These are phyloP conservation scores for Euphorbia peplus DNA, from an alignment of 345 rosid genomes.

Conservation along the genomic window DNA sequence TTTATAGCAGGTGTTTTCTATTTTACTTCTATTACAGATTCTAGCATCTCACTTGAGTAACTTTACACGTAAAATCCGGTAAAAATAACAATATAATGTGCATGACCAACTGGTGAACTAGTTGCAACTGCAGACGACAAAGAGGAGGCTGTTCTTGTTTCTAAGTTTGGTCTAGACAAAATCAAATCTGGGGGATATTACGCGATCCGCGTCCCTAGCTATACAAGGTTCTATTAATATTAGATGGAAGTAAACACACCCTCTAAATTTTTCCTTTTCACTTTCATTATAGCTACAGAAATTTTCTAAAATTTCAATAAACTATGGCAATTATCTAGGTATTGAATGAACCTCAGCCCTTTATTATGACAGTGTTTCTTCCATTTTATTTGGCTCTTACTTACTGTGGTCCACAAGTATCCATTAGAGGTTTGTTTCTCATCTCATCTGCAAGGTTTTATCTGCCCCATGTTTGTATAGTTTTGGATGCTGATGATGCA, in stretches of 20 bases:
- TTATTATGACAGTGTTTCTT: too few species aligned
- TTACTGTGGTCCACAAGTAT: constrained; percentile 4
- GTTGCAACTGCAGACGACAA: constrained; percentile 67
- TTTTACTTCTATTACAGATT: neutral
- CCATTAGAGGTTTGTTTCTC: neutral
- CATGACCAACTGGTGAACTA: constrained; percentile 85
- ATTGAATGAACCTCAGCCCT: too few species aligned
- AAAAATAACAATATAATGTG: constrained; percentile 22
- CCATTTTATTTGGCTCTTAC: too few species aligned
- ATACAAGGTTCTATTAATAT: constrained; percentile 84
- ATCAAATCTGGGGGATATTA: constrained; percentile 85
- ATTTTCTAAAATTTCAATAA: neutral
- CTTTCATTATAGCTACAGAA: neutral
- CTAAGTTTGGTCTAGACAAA: constrained; percentile 69
- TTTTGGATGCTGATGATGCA: neutral
- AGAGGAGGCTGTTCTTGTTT: constrained; percentile 73
- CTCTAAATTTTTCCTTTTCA: constrained; percentile 19
- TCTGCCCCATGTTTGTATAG: neutral
- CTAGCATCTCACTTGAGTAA: neutral
- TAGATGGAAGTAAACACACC: constrained; percentile 56
- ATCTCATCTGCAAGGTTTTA: neutral
- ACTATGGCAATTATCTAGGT: too few species aligned
- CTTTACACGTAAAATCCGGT: neutral
- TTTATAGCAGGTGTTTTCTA: constrained; percentile 64
- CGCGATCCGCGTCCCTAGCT: constrained; percentile 85